Conservation (phyloP, 805 yeast genomes). For the Kluyveromyces lactis region DNA sequence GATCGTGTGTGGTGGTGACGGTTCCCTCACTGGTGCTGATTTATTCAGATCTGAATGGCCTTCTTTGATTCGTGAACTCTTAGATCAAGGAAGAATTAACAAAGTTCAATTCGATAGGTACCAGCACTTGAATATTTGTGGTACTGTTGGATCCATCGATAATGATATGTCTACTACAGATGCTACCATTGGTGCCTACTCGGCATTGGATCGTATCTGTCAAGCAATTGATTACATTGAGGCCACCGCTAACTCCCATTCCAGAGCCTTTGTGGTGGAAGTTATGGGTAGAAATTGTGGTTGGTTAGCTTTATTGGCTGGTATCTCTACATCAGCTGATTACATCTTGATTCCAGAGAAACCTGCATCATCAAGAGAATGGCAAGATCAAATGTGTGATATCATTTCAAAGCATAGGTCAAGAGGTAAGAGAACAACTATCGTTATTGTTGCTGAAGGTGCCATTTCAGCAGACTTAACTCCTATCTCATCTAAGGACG, state of each 20-base stretch:
- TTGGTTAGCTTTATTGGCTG: conserved; percentile 78
- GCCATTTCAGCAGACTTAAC: conserved; percentile 63
- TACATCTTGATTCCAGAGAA: conserved; percentile 73
- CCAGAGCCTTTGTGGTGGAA: conserved; percentile 76
- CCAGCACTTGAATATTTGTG: conserved; percentile 57
- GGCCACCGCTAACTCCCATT: conserved; percentile 77
- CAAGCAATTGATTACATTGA: conserved; percentile 70
- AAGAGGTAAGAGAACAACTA: conserved; percentile 70
- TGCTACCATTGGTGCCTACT: conserved; percentile 73
- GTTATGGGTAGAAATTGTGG: conserved; percentile 91
- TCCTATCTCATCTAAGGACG: conserved; percentile 59
- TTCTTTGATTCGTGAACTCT: conserved; percentile 51
- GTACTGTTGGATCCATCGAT: conserved; percentile 76
- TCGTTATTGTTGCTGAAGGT: conserved; percentile 78
- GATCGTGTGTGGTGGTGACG: conserved; percentile 79
- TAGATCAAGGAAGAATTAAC: conserved; percentile 39
- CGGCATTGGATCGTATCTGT: conserved; percentile 68
- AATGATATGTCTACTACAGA: conserved; percentile 82
- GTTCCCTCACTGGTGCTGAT: conserved; percentile 77
- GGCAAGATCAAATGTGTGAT: conserved; percentile 61
- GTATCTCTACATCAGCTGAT: conserved; percentile 74
- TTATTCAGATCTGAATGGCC: conserved; percentile 75
- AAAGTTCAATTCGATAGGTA: conserved; percentile 38
- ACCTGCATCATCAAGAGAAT: conserved; percentile 54
- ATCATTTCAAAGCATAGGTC: conserved; percentile 57